These are phyloP conservation scores for Blastocrithidia nonstop DNA, from an alignment of 208 protist species.

Conservation along the genomic window DNA sequence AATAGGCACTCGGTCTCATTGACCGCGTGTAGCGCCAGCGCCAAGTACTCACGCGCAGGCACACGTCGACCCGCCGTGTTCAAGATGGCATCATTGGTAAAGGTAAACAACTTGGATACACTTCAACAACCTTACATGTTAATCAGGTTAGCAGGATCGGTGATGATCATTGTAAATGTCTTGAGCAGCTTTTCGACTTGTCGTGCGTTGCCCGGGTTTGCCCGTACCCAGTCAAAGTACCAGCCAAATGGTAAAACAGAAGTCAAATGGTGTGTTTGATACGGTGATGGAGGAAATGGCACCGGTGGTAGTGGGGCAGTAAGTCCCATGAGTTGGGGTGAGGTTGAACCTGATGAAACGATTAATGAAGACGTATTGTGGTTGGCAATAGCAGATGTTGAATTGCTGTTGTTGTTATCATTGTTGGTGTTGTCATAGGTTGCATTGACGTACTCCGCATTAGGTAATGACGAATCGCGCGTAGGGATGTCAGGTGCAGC, in stretches of 20 bases:
- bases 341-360: neutral
- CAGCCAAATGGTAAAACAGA: constrained; percentile 17
- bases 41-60: constrained; percentile 16
- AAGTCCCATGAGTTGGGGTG: constrained; percentile 1
- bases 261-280: constrained; percentile 11
- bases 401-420: too few species aligned
- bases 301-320: neutral
- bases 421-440: too few species aligned
- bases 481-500: too few species aligned
- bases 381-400: too few species aligned
- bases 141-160: constrained; percentile 46
- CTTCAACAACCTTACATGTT: constrained; percentile 42
- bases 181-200: constrained; percentile 52
- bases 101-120: constrained; percentile 34
- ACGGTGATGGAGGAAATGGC: neutral
- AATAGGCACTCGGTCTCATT: constrained; percentile 43
- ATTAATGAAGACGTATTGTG: too few species aligned
- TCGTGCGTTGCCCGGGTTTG: constrained; percentile 35
- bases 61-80: constrained; percentile 15
- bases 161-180: constrained; percentile 36
- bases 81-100: constrained; percentile 36
- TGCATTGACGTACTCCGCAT: too few species aligned
- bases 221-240: constrained; percentile 65
- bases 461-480: too few species aligned
- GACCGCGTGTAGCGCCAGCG: constrained; percentile 12